Evolutionary conservation across 805 yeast genomes (phyloP), one percentile per base, ranked within the genome.

Genomic region (Zygotorulaspora sp.): DNA sequence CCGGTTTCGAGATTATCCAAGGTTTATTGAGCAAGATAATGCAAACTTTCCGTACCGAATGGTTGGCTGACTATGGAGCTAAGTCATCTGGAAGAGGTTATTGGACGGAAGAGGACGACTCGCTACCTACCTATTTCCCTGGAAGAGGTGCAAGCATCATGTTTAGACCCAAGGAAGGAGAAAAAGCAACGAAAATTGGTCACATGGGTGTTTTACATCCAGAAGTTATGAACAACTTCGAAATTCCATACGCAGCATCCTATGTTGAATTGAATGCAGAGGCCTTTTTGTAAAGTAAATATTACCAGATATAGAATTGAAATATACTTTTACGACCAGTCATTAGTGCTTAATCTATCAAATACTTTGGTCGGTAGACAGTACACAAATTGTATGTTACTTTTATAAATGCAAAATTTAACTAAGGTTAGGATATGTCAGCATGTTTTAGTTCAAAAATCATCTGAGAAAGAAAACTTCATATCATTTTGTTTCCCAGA

Each of bases 181-280:
- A 65, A 22, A 68, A 72, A 27, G 75, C 72, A 11, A 62, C 71
- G 52, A 72, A 67, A 40, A 73, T 89, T 54, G 99, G 99, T 49
- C 68, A 78, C 32, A 71, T 92, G 50, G 99, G 99, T 65, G 96
- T 88, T 42, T 72, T 92, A 53, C 99, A 92, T 63, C 99, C 99
- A 23, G 87, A 82, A 58, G 98, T 92, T 36, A 72, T 90, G 72
- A 74, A 74, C 45, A 69, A 74, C 57, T 92, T 89, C 58, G 97
- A 88, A 49, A 77, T 92, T 46, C 96, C 97, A 36, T 86, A 81
- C 55, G 96, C 96, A 52, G 95, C 89, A 41, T 83, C 96, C 21
- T 74, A 82, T 41, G 90, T 89, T 44, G 99, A 92, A 70, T 72
- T 92, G 45, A 83, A 90, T 58, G 79, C 92, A 37, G 92, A 88